Percentiles rank a stretch among this genome's conserved stretches.
Conservation (phyloP, 208 protist genomes). For the Trypanosoma congolense region DNA sequence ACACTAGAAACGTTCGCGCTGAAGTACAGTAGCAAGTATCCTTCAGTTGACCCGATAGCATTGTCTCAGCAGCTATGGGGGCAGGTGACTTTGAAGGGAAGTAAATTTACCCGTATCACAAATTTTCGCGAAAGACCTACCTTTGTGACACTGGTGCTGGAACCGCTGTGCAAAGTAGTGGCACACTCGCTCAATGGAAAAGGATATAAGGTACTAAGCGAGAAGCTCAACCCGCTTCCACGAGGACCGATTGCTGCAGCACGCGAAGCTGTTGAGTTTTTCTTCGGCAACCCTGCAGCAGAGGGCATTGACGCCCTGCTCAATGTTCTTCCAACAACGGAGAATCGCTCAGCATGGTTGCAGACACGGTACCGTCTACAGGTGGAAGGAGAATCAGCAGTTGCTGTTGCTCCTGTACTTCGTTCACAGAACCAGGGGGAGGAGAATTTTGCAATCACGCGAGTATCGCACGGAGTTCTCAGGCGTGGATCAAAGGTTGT, state of each 20-base stretch:
- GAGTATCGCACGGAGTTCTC: conserved; percentile 54
- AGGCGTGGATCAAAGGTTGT: conserved; percentile 25
- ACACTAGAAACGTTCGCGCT: conserved; percentile 93
- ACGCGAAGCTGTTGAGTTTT: conserved; percentile 65
- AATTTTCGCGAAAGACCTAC: conserved; percentile 69
- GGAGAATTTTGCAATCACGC: conserved; percentile 53
- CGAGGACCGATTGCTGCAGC: conserved; percentile 52
- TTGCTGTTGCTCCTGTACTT: conserved; percentile 55
- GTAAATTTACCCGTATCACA: conserved; percentile 50
- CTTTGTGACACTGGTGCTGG: conserved; percentile 98
- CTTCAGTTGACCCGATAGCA: conserved; percentile 21
- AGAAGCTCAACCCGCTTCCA: conserved; percentile 42
- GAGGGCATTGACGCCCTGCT: conserved; percentile 66
- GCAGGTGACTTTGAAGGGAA: conserved; percentile 89
- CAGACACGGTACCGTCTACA: conserved; percentile 33
- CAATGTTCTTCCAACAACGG: conserved; percentile 41
- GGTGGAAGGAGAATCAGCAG: conserved; percentile 16
- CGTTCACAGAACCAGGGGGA: conserved; percentile 35
- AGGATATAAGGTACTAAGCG: conserved; percentile 36
- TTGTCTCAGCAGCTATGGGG: conserved; percentile 97
- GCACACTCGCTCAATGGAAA: conserved; percentile 66
- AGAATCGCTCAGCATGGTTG: conserved; percentile 38
- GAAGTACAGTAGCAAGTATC: conserved; percentile 88
- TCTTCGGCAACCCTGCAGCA: conserved; percentile 43
- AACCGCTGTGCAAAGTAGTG: conserved; percentile 99